Evolutionary conservation across 768 basidiomycete genomes (phyloP).

Genomic region (Mycena pura): DNA sequence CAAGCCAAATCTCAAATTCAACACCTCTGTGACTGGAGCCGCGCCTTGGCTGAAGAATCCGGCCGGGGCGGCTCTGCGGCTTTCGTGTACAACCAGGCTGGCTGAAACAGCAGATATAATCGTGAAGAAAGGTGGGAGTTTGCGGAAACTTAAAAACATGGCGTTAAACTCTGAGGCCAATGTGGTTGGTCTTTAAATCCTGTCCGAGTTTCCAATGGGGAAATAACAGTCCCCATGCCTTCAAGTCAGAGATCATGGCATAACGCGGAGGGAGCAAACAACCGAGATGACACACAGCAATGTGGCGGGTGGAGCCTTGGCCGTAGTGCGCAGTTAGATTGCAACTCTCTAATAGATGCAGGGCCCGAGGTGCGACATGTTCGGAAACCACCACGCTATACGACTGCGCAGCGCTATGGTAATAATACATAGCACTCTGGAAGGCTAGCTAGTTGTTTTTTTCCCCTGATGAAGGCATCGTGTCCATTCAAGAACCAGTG

Average conservation of each 20-base stretch:
- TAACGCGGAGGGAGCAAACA: background rate
- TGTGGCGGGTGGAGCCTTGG: background rate
- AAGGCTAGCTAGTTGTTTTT: too few species aligned
- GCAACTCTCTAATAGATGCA: too few species aligned
- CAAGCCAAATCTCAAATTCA: background rate
- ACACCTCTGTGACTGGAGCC: background rate
- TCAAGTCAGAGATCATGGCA: background rate
- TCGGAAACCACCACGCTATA: too few species aligned
- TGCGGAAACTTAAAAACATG: too few species aligned
- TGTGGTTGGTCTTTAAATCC: background rate
- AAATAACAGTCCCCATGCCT: background rate
- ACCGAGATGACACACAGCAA: background rate
- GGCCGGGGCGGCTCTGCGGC: background rate
- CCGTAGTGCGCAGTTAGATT: background rate
- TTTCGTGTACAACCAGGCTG: background rate
- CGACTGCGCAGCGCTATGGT: too few species aligned
- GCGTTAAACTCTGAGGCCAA: background rate
- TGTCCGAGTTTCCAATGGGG: background rate
- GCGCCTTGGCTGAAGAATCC: background rate
- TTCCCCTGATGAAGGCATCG: too few species aligned
- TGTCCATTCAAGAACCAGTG: too few species aligned
- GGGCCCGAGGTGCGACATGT: too few species aligned
- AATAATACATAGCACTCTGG: too few species aligned
- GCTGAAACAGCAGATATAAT: background rate
- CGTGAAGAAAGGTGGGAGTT: background rate